Evolutionary conservation across 495 filamentous ascomycete genomes (phyloP).

Genomic region (Penicillium pulvis): DNA sequence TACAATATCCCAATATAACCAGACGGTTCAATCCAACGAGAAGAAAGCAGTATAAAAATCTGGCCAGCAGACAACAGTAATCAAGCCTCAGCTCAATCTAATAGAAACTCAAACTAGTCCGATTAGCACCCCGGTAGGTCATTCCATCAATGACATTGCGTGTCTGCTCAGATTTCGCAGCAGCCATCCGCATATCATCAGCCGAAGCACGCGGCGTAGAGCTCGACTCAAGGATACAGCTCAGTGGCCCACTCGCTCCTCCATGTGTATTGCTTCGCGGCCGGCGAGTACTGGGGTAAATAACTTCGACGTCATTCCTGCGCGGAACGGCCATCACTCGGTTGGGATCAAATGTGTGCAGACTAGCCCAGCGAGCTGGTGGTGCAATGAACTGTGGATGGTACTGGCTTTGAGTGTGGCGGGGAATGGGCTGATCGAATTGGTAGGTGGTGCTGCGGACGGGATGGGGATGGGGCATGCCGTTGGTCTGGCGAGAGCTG

Average conservation of each 20-base stretch:
- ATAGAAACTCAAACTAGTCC: conserved; percentile 35
- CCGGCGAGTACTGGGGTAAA: conserved; percentile 41
- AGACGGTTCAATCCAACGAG: conserved; percentile 9
- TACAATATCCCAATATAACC: conserved; percentile 10
- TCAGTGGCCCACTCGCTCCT: conserved; percentile 28
- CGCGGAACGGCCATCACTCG: conserved; percentile 27
- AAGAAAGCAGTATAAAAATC: conserved; percentile 12
- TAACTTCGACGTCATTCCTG: conserved; percentile 37
- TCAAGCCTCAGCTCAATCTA: conserved; percentile 9
- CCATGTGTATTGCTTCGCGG: conserved; percentile 41
- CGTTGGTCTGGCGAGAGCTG: conserved; percentile 10
- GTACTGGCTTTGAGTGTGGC: conserved; percentile 36
- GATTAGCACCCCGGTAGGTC: conserved; percentile 39
- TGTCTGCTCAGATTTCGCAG: conserved; percentile 8
- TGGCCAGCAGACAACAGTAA: conserved; percentile 24
- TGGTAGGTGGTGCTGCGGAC: conserved; percentile 28
- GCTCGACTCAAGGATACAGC: conserved; percentile 38
- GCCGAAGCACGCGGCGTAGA: conserved; percentile 26
- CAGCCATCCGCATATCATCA: conserved; percentile 20
- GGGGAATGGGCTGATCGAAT: conserved; percentile 33
- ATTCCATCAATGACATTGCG: conserved; percentile 28
- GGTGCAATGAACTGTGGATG: conserved; percentile 25
- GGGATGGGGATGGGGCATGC: conserved; percentile 10
- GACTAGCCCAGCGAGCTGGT: conserved; percentile 21
- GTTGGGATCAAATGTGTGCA: conserved; percentile 24